Evolutionary conservation across 768 basidiomycete species (phyloP), one percentile per base, ranked within the genome.

Genomic region (Gloeostereum incarnatum): DNA sequence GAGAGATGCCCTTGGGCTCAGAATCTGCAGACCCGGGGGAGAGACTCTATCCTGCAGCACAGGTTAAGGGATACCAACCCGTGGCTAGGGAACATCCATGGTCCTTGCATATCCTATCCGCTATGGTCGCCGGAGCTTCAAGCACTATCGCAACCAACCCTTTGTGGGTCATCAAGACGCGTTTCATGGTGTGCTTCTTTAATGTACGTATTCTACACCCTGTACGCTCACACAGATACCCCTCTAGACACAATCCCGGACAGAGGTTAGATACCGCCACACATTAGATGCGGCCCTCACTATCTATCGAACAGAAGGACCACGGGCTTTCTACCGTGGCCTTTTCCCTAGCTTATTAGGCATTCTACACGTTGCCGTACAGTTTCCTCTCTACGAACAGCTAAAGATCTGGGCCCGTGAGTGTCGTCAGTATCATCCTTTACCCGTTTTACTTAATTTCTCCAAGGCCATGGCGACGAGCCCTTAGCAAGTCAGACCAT

Each of bases 121-220:
- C 96, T 4, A 97, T 99, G 94, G 69, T 76, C 31, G 96, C 94
- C 1, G 96, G 96, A 9, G 93, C 89, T 4, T 68, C 83, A 14
- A 93, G 94, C 52, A 96, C 96, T 5, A 76, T 90, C 37, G 82
- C 82, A 51, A 98, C 96, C 18, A 97, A 90, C 60, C 96, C 96
- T 0, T 59, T 99, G 5, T 99, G 96, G 96, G 91, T 99, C 29
- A 92, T 99, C 59, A 98, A 97, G 67, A 98, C 94, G 17, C 79
- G 96, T 20, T 97, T 98, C 64, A 98, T 98, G 96, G 94, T 94
- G 50, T 45, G 52, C 44, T 40, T 48, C 41, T 31, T 26, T 32
- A 37, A n/a, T 37, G 22, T 16, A 37, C 14, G 23, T 35, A 14
- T 40, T 36, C 19, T 10, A 6, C 22, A 3, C 31, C 39, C 40